A percentile compares a stretch with the other conserved stretches of the same genome.
Conservation (phyloP, 2,329 filamentous ascomycete genomes). For the Leptodontidium sp. region DNA sequence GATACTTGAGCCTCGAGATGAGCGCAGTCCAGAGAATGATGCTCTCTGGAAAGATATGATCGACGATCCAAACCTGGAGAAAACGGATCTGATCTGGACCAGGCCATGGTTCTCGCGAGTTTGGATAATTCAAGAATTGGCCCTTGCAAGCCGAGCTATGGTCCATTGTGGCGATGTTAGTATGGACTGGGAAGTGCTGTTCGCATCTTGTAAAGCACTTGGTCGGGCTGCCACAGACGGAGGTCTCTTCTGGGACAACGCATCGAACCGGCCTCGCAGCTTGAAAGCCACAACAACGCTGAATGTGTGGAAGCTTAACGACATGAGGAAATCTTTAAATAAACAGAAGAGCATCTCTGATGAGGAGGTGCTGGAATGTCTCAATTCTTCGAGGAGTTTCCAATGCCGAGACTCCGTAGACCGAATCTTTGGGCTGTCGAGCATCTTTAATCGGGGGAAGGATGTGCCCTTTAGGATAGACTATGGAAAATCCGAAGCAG, state of each 20-base stretch:
- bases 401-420: background rate
- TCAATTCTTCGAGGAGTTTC: background rate
- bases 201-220: slow-evolving; percentile 2
- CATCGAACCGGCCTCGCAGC: background rate
- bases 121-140: slow-evolving; percentile 2
- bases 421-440: background rate
- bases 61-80: slow-evolving; percentile 1
- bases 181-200: slow-evolving; percentile 1
- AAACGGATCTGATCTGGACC: slow-evolving; percentile 3
- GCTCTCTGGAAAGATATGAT: slow-evolving; percentile 4
- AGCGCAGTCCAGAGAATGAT: background rate
- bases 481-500: background rate
- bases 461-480: background rate
- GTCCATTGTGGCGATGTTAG: background rate
- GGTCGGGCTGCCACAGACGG: slow-evolving; percentile 4
- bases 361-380: background rate
- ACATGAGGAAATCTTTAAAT: background rate
- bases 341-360: background rate
- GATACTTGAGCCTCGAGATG: background rate
- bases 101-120: background rate
- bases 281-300: background rate
- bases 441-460: background rate
- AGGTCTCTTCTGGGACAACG: background rate
- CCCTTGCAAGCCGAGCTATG: background rate
- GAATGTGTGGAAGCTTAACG: background rate